Conservation (phyloP, 2,329 filamentous ascomycete genomes). For the Fusarium sp. region DNA sequence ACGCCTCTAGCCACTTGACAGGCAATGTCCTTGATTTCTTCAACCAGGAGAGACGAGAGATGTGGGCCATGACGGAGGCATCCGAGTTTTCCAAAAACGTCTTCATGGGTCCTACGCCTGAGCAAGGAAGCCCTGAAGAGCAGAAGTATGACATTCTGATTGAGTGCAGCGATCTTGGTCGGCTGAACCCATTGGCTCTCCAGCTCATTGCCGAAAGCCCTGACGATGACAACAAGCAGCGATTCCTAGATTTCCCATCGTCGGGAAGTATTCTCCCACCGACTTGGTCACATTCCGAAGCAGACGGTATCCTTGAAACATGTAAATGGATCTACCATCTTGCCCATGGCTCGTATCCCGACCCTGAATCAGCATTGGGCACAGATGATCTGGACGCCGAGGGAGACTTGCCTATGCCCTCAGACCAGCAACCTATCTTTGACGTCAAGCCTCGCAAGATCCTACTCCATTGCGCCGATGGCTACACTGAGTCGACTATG, state of each 20-base stretch:
- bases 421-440: constrained; percentile 23
- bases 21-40: constrained; percentile 88
- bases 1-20: constrained; percentile 75
- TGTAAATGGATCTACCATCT: constrained; percentile 91
- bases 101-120: constrained; percentile 88
- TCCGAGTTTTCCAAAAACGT: constrained; percentile 91
- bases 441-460: constrained; percentile 68
- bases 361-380: constrained; percentile 50
- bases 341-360: constrained; percentile 68
- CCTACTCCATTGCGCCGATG: constrained; percentile 92
- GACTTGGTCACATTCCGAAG: constrained; percentile 82
- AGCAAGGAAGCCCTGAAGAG: constrained; percentile 67
- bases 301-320: constrained; percentile 84
- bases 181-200: constrained; percentile 75
- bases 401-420: constrained; percentile 41
- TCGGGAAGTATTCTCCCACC: constrained; percentile 92
- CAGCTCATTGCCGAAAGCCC: constrained; percentile 68
- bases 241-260: constrained; percentile 79
- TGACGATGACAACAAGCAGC: constrained; percentile 50
- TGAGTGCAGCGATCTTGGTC: constrained; percentile 87
- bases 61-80: constrained; percentile 91
- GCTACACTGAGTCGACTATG: constrained; percentile 94
- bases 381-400: constrained; percentile 42
- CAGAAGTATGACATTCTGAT: constrained; percentile 83
- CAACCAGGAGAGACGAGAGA: constrained; percentile 87